Evolutionary conservation across 73 alveolate genomes (phyloP).

Genomic region (Urostyla sp.): DNA sequence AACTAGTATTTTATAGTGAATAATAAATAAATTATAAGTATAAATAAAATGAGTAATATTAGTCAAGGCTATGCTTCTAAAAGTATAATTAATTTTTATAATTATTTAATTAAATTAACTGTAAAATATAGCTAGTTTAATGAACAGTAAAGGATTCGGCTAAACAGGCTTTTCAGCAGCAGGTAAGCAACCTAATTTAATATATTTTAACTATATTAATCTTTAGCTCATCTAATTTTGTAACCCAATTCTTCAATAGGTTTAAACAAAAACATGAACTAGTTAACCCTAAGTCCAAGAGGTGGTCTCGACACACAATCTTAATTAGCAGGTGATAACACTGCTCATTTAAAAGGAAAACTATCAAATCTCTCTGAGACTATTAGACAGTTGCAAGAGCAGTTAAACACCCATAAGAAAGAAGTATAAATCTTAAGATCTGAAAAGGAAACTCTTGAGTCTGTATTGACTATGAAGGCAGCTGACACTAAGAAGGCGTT

Average conservation of each 20-base stretch:
- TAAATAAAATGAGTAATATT: slow-evolving; percentile 36
- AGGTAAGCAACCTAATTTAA: not conserved
- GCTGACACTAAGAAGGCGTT: slow-evolving; percentile 81
- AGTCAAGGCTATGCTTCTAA: slow-evolving; percentile 41
- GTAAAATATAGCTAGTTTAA: slow-evolving; percentile 26
- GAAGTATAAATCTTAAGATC: slow-evolving; percentile 67
- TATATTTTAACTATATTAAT: not conserved
- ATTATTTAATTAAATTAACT: too few relatives aligned
- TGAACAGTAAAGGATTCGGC: slow-evolving; percentile 25
- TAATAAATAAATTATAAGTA: too few relatives aligned
- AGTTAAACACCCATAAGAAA: slow-evolving; percentile 75
- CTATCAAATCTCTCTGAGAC: slow-evolving; percentile 55
- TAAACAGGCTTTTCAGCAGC: slow-evolving; percentile 23
- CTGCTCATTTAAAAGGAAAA: slow-evolving; percentile 84
- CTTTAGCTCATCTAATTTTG: not conserved
- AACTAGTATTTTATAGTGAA: not conserved
- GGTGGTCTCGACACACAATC: slow-evolving; percentile 46
- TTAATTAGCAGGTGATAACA: slow-evolving; percentile 62
- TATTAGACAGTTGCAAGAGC: slow-evolving; percentile 60
- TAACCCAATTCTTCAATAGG: too few relatives aligned
- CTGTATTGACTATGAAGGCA: slow-evolving; percentile 80
- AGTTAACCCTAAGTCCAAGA: slow-evolving; percentile 16
- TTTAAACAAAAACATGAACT: not conserved
- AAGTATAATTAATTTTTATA: slow-evolving; percentile 17
- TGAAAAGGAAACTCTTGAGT: slow-evolving; percentile 87